These are phyloP conservation scores for Tephrocybe sp. DNA, from an alignment of 768 basidiomycete genomes.

Conservation along the genomic window DNA sequence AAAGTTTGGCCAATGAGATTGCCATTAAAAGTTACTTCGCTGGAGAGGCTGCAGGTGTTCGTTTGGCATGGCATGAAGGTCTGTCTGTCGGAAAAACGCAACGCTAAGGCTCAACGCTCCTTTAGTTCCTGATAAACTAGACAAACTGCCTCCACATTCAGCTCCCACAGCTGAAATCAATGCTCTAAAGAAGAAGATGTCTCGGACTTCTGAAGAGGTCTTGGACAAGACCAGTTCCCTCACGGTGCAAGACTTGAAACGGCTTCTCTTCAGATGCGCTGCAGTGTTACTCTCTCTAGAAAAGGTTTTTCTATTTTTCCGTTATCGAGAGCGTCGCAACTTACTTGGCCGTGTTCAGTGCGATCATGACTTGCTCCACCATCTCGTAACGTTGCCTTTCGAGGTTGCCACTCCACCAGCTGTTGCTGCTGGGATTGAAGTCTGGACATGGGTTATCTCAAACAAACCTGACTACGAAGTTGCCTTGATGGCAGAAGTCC, in stretches of 20 bases:
- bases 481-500: slow-evolving; percentile 79
- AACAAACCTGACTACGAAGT: slow-evolving; percentile 83
- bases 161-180: slow-evolving; percentile 61
- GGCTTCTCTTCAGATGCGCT: slow-evolving; percentile 84
- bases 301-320: slow-evolving; percentile 39
- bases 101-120: neutral
- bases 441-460: slow-evolving; percentile 95
- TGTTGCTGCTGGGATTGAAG: slow-evolving; percentile 84
- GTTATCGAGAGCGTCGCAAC: neutral
- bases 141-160: slow-evolving; percentile 56
- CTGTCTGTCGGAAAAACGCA: slow-evolving; percentile 14
- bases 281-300: slow-evolving; percentile 71
- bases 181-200: slow-evolving; percentile 66
- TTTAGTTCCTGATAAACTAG: slow-evolving; percentile 55
- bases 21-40: slow-evolving; percentile 88
- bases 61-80: slow-evolving; percentile 68
- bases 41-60: slow-evolving; percentile 82
- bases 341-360: slow-evolving; percentile 41
- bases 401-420: slow-evolving; percentile 85
- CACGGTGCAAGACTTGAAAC: slow-evolving; percentile 79
- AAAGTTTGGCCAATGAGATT: slow-evolving; percentile 79
- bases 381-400: slow-evolving; percentile 85
- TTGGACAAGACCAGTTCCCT: slow-evolving; percentile 68
- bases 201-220: slow-evolving; percentile 63
- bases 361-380: slow-evolving; percentile 82